Evolutionary conservation across 78 protist species (phyloP), one percentile per base, ranked within the genome.

Genomic region (Dictyostelium purpureum): DNA sequence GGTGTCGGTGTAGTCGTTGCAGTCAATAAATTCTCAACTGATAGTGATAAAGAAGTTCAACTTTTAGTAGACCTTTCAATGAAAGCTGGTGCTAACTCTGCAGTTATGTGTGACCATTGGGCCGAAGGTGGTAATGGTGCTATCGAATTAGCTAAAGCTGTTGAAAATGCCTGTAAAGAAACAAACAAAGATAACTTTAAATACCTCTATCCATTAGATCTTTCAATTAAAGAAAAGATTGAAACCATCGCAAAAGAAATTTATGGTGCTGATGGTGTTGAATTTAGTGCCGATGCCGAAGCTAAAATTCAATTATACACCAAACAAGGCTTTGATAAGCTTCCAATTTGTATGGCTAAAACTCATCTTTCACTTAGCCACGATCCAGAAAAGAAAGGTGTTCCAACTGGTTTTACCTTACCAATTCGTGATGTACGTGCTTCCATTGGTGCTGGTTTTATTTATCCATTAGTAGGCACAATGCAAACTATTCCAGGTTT

Each of bases 301-400:
- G 33, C 40, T 14, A 51, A 97, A 73, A 89, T 98, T 59, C 96
- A 66, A 24, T 37, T 21, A 28, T 97, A 94, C 95, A 95, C 88
- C 2, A 28, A 37, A 11, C 89, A 79, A 45, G 99, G 99, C 14
- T 97, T 95, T 66, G 94, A 59, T 4, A 21, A 71, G n/a, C 88
- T 98, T 21, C 99, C 99, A 51, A 93, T 98, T 63, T 98, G 99
- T 93, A 98, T 98, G 97, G 99, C 99, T 43, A 98, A 98, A 96
- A 98, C 99, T 42, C 99, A 98, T 71, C 93, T 97, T 57, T 94
- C 97, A 4, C 74, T 98, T 26, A 80, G 97, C 10, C 83, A 81
- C 75, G 99, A 98, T 61, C 96, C 99, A 5, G 66, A 52, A 4
- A 45, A 66, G 31, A 96, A 97, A 76, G 99, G 99, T 24, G 97